Evolutionary conservation across 2,329 filamentous ascomycete species (phyloP).

Genomic region (Fusarium vanettenii): DNA sequence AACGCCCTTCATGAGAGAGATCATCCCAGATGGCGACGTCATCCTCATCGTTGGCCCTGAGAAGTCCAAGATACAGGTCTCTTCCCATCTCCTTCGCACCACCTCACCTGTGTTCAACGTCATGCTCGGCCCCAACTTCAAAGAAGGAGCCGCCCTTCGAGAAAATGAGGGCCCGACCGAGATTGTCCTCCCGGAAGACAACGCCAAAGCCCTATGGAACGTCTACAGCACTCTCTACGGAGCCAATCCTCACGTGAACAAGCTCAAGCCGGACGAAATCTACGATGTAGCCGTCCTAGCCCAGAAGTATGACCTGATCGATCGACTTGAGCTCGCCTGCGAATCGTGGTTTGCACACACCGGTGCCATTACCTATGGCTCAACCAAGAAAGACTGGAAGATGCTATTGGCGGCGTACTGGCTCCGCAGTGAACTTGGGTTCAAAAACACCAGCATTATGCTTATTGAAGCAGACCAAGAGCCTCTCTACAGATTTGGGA

Average conservation of each 20-base stretch:
- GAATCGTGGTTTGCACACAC: not conserved
- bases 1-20: not conserved
- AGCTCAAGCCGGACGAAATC: not conserved
- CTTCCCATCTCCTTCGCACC: not conserved
- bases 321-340: not conserved
- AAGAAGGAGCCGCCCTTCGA: not conserved
- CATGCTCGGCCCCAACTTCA: not conserved
- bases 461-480: too few relatives aligned
- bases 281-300: not conserved
- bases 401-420: not conserved
- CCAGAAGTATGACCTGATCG: not conserved
- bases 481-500: not conserved
- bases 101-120: not conserved
- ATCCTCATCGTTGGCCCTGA: not conserved
- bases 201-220: not conserved
- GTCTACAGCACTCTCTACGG: not conserved
- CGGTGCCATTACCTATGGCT: fast-evolving
- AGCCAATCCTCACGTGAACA: not conserved
- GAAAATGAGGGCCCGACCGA: not conserved
- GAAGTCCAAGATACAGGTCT: not conserved
- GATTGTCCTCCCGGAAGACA: not conserved
- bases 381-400: not conserved
- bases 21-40: not conserved
- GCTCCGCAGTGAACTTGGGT: not conserved
- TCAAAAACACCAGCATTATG: too few relatives aligned